Evolutionary conservation across 2,329 filamentous ascomycete genomes (phyloP).

Genomic region (Coniochaeta sp.): DNA sequence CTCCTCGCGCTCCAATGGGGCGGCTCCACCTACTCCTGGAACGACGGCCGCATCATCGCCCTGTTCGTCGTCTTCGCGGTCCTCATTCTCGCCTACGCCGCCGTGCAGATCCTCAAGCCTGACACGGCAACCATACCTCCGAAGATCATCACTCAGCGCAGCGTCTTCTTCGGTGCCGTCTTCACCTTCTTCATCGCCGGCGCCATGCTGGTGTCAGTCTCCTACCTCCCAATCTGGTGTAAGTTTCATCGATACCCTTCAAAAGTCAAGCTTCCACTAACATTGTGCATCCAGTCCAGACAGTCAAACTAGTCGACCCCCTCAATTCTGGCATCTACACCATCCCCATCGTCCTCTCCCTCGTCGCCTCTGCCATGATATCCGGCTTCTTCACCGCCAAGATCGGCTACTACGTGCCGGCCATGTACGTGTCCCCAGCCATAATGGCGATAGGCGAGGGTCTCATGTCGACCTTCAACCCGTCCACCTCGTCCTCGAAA

Average conservation of each 20-base stretch:
- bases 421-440: constrained; percentile 43
- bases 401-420: constrained; percentile 52
- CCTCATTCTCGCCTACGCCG: constrained; percentile 36
- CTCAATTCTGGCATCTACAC: constrained; percentile 50
- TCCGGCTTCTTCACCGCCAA: constrained; percentile 41
- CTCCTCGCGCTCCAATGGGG: constrained; percentile 59
- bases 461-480: constrained; percentile 47
- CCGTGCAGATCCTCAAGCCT: constrained; percentile 44
- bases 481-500: constrained; percentile 34
- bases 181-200: constrained; percentile 40
- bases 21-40: constrained; percentile 45
- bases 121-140: constrained; percentile 50
- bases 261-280: neutral
- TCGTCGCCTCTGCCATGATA: constrained; percentile 43
- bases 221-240: constrained; percentile 49
- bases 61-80: constrained; percentile 44
- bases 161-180: constrained; percentile 38
- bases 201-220: constrained; percentile 46
- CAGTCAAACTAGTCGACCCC: constrained; percentile 42
- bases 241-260: constrained; percentile 17
- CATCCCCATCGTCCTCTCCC: constrained; percentile 46
- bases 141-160: constrained; percentile 46
- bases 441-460: constrained; percentile 46
- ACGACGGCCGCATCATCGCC: constrained; percentile 41
- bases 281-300: constrained; percentile 35